Evolutionary conservation across 2,329 filamentous ascomycete genomes (phyloP).

Genomic region (Pseudocercospora macadamiae): DNA sequence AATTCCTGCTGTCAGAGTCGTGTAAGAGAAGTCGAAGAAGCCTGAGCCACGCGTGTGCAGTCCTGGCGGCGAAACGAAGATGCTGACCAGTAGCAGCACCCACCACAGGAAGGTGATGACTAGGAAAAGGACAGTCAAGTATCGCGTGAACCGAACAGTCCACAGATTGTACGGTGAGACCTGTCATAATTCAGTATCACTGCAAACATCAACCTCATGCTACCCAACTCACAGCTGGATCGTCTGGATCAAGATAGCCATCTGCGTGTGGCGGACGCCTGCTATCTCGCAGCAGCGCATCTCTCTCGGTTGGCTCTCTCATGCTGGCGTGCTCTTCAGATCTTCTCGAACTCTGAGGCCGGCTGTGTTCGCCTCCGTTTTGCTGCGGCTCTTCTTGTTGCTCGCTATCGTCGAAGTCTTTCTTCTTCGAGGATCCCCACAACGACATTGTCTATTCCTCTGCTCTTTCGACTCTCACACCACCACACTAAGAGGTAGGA

Average conservation of each 20-base stretch:
- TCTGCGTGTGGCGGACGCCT: constrained; percentile 64
- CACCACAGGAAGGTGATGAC: constrained; percentile 86
- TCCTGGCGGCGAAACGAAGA: constrained; percentile 86
- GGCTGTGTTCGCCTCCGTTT: constrained; percentile 35
- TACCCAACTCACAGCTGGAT: constrained; percentile 68
- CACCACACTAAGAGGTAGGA: constrained; percentile 1
- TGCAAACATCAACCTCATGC: background rate
- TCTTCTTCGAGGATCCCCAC: constrained; percentile 58
- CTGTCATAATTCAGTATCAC: constrained; percentile 37
- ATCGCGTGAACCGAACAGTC: constrained; percentile 80
- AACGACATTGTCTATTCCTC: constrained; percentile 51
- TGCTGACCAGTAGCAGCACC: constrained; percentile 82
- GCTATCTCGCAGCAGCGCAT: constrained; percentile 64
- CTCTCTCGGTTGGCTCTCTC: constrained; percentile 61
- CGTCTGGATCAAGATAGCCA: constrained; percentile 74
- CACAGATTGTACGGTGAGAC: constrained; percentile 93
- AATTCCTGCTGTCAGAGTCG: constrained; percentile 75
- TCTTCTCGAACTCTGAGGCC: constrained; percentile 21
- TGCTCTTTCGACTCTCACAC: constrained; percentile 12
- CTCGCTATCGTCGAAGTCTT: constrained; percentile 42
- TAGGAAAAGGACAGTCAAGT: constrained; percentile 75
- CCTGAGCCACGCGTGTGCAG: constrained; percentile 87
- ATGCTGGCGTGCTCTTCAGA: constrained; percentile 29
- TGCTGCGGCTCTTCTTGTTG: constrained; percentile 35
- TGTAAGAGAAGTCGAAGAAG: constrained; percentile 86